Evolutionary conservation across 805 yeast genomes (phyloP), one percentile per base, ranked within the genome.

Genomic region (Lachancea waltii): DNA sequence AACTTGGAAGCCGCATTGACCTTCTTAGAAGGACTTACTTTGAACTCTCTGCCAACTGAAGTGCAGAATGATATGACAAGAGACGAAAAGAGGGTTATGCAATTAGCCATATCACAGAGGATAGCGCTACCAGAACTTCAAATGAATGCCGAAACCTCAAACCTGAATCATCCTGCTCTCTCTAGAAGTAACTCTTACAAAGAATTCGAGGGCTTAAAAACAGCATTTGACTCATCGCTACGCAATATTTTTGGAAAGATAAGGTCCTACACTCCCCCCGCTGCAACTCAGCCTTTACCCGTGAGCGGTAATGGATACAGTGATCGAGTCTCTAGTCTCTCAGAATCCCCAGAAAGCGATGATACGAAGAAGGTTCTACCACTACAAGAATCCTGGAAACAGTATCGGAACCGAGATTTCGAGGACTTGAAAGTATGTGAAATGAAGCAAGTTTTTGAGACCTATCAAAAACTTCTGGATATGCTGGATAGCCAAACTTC

Each of bases 1-100:
- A 60, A 60, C 42, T 39, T 58, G 7, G 63, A 58, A 26, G 64
- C 63, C 1, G 60, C 63, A 1, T 41, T 60, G 10, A 49, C 49
- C n/a, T 60, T 57, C 33, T 44, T 60, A n/a, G 62, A 56, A 27
- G 54, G 56, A 2, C 43, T 59, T 15, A 53, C 56, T 10, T 22
- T 44, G 4, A 16, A 25, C 7, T 40, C 39, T 30, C 23, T 42
- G 4, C 46, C 62, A 3, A 34, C 46, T 7, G 44, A 41, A 22
- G 41, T 48, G 7, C 44, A 46, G 30, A 46, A 41, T 11, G 42
- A 49, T 18, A 30, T 58, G 16, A 20, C 46, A 3, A 16, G 28
- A 8, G 36, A 37, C 3, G 54, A 52, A 22, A 40, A 26, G 25
- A 34, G 40, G 6, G 15, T 47, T 7, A 42, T 58, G 3, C 50